Conservation (phyloP, 306 rosid species). For the Psophocarpus tetragonolobus region DNA sequence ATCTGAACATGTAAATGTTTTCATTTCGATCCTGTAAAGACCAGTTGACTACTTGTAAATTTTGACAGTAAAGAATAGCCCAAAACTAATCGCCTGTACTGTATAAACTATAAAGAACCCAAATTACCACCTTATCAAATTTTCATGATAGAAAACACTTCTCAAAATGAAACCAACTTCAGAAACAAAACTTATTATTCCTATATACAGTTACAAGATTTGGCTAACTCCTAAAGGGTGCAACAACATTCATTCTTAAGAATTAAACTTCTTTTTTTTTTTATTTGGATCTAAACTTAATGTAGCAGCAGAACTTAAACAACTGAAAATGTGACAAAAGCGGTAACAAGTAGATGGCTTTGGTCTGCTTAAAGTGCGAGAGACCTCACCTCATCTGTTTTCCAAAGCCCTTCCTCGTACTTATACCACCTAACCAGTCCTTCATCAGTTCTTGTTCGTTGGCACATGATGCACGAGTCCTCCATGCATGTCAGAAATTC, state of each 20-base stretch:
- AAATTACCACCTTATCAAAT: neutral
- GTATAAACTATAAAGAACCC: neutral
- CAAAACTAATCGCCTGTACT: neutral
- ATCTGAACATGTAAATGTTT: neutral
- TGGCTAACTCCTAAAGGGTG: conserved; percentile 25
- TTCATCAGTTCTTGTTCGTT: conserved; percentile 62
- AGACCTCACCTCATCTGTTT: conserved; percentile 61
- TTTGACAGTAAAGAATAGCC: neutral
- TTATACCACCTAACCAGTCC: conserved; percentile 87
- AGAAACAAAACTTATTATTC: conserved; percentile 30
- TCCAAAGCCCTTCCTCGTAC: conserved; percentile 77
- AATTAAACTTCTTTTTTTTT: conserved; percentile 27
- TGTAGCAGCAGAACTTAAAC: conserved; percentile 9
- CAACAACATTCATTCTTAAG: conserved; percentile 12
- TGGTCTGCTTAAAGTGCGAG: conserved; percentile 48
- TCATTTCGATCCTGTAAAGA: neutral
- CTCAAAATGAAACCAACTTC: conserved; percentile 21
- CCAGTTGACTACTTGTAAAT: neutral
- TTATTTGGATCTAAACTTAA: conserved; percentile 38
- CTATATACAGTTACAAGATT: conserved; percentile 39
- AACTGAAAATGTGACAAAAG: conserved; percentile 20
- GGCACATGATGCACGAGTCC: conserved; percentile 68
- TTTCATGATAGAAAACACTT: conserved; percentile 13
- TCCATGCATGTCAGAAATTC: conserved; percentile 66
- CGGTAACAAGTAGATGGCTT: conserved; percentile 7